These are phyloP conservation scores for Arthrobotrys pseudoclavata DNA, from an alignment of 2,329 filamentous ascomycete genomes.

Conservation along the genomic window DNA sequence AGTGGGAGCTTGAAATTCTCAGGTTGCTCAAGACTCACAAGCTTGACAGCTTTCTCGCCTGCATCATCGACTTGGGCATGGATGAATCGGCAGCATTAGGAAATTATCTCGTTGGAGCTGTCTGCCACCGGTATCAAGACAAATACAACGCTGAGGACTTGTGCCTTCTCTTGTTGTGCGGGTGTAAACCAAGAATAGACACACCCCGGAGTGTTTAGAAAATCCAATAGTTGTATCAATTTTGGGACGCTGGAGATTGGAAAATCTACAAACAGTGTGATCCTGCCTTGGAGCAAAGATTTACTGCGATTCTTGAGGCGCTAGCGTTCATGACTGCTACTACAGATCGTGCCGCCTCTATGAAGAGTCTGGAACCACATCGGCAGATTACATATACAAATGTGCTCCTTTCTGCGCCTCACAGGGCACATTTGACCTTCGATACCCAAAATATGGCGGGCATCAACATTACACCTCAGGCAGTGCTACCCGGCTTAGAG, in stretches of 20 bases:
- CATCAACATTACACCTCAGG: no score
- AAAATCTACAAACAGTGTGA: not conserved
- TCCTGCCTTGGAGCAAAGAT: not conserved
- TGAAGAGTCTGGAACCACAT: no score
- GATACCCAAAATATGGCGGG: no score
- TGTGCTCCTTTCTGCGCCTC: no score
- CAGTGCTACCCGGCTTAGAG: not conserved
- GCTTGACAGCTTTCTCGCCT: not conserved
- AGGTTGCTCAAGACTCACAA: not conserved
- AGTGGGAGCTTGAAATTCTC: conserved; percentile 4
- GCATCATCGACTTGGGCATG: not conserved
- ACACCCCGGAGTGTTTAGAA: not conserved
- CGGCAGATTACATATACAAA: no score
- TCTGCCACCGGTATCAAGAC: not conserved
- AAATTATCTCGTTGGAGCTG: not conserved
- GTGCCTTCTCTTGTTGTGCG: not conserved
- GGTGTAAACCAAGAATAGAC: not conserved
- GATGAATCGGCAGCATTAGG: not conserved
- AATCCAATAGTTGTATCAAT: not conserved
- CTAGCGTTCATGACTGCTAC: not conserved
- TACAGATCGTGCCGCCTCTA: not conserved
- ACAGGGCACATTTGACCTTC: no score
- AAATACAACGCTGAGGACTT: not conserved
- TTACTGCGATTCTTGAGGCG: not conserved
- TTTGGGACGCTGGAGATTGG: not conserved